Evolutionary conservation across 2,329 filamentous ascomycete species (phyloP).

Genomic region (Verticillium nubilum): DNA sequence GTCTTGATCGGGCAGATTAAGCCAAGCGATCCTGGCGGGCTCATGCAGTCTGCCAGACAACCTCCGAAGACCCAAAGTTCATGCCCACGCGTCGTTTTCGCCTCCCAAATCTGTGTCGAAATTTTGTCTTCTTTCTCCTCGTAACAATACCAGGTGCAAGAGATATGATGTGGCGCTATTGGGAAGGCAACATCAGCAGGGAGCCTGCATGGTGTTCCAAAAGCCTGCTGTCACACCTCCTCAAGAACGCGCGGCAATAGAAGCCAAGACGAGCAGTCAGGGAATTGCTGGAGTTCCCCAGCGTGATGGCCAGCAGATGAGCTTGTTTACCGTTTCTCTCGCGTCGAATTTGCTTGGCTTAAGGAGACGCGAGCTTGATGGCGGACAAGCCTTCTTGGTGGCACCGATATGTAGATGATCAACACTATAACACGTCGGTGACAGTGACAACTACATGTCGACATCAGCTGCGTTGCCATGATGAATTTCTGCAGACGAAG

Average conservation of each 20-base stretch:
- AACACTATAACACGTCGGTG: background rate
- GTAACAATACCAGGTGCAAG: background rate
- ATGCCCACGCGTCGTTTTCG: background rate
- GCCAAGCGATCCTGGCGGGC: background rate
- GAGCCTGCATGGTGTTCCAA: background rate
- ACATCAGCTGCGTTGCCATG: background rate
- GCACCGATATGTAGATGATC: background rate
- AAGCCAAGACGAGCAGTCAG: background rate
- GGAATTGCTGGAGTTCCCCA: background rate
- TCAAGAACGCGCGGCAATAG: background rate
- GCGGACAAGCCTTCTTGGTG: background rate
- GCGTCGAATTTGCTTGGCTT: background rate
- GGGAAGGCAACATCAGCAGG: background rate
- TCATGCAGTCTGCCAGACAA: background rate
- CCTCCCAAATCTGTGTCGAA: too few relatives aligned
- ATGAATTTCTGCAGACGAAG: background rate
- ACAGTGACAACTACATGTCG: too few relatives aligned
- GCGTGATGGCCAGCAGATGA: background rate
- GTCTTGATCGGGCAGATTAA: background rate
- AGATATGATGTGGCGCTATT: background rate
- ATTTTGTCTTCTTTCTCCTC: too few relatives aligned
- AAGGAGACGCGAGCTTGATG: background rate
- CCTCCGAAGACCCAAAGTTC: background rate
- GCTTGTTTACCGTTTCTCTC: background rate
- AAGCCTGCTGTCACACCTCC: background rate